Base-by-base conservation (phyloP, 495 filamentous ascomycete genomes). In the Aspergillus kassunensis region DNA sequence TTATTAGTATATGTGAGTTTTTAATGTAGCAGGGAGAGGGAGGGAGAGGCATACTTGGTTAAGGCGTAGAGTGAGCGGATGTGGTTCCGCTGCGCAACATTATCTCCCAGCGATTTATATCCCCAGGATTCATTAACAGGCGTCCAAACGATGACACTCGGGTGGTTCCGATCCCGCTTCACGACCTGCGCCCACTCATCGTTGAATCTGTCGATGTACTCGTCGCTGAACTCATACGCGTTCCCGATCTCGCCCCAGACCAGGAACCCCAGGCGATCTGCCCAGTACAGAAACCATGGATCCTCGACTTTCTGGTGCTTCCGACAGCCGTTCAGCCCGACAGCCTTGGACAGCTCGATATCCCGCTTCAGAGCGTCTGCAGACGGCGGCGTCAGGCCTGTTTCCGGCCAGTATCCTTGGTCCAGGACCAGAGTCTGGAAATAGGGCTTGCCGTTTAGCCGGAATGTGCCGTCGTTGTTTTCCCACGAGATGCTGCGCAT, bases 61-160 rank as follows among this genome's bases (percentile, higher is more conserved):
- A 77, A 40, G 57, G 78, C 78, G 47, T 84, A 84, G 7, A 84
- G 63, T 2, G 69, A 60, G 37, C 81, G 77, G 29, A 84, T 69
- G 52, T 84, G 81, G 50, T 81, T 75, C 9, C 81, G 71, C 64
- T 84, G 77, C 37, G 78, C 71, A 8, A 76, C 61, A 45, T 69
- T 73, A 36, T 71, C 67, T 43, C 74, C 73, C 40, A 83, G 61
- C 23, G 70, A 65, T 2, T 75, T 67, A 48, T 82, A 83, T 3
- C 67, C 81, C 81, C 80, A 84, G 63, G 77, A 81, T 60, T 84
- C 80, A 52, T 84, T 84, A 23, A 77, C 70, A 0, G 80, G 80
- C 8, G 81, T 84, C 81, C 80, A 84, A 6, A 76, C 73, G n/a
- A 83, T 70, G n/a, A 84, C 61, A 21, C 70, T 76, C 1, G 80